Evolutionary conservation across 306 rosid genomes (phyloP), one percentile per base, ranked within the genome.

Genomic region (Urtica urens): DNA sequence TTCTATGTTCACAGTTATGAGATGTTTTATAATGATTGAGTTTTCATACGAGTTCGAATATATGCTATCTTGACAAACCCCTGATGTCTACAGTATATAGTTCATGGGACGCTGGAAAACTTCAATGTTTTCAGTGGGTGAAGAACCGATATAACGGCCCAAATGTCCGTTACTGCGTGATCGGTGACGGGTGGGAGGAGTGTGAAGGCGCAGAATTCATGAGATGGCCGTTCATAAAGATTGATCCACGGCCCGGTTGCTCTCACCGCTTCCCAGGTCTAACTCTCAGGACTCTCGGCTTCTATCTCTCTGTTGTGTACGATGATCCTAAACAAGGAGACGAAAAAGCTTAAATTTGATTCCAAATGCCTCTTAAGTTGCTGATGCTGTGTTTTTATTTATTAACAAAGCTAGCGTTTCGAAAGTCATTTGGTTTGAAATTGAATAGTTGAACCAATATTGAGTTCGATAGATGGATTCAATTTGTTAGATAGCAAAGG

Each of bases 171-270:
- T 87, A 77, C 68, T 87, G 96, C 37, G 94, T 56, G 31, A 71
- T 87, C 57, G 96, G 96, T 26, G 87, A 87, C 59, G 96, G 96
- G 46, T 80, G 80, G 85, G 96, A 87, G 72, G 96, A 87, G 72
- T 83, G 96, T 53, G 81, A 73, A 60, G 96, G 94, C 19, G 93
- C 96, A 16, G 71, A 69, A 66, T 57, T 45, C 38, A 75, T 87
- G 96, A 67, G 23, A 55, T 87, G 96, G 96, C 94, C 96, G 49
- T 80, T 80, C 66, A 64, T 83, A 40, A 75, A 78, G 72, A 87
- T 87, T 54, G 94, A 83, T 42, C 69, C 62, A 4, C 78, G 57
- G 54, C 94, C 94, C 20, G 87, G 71, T 34, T 71, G 76, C 50
- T 50, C 58, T 51, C 84, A 87, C 78, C 73, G 94, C 74, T 87